Base-by-base conservation (phyloP, 2,329 filamentous ascomycete species). In the Fusarium nematophilum region DNA sequence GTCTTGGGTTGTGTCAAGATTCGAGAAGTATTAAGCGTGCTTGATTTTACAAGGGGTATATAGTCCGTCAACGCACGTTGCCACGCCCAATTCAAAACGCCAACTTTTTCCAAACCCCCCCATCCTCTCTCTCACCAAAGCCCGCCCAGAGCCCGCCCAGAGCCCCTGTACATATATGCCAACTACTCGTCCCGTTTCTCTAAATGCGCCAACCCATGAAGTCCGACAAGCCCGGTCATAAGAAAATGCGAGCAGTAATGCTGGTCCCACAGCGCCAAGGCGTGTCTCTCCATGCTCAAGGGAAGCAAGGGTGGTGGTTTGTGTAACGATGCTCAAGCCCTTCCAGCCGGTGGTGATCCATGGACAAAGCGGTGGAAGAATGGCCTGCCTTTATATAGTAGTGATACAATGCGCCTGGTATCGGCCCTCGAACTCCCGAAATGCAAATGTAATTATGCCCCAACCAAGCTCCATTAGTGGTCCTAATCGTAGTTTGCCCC, bases 401-500 rank as follows among this genome's bases (percentile, higher is more conserved):
- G 52, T 64, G 45, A 46, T 64, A 63, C 64, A 66, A 51, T 56
- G 45, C 63, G 63, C 60, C 57, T 59, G 53, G 49, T 56, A 61
- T 59, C 34, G 51, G 53, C 63, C 64, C 47, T 64, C 42, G 21
- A 62, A 66, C 64, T 66, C 64, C 59, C 47, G 38, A 62, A 66
- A 66, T 64, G 63, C 60, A 66, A 59, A 42, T 62, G 34, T 45
- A 38, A 54, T 66, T 65, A 60, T 52, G 52, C 42, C 59, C 55
- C 55, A 57, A 39, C 43, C 60, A 59, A 62, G 60, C 55, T 63
- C 60, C 60, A 63, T 63, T 63, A 62, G 55, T 63, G 59, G 46
- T 63, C 59, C 59, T 64, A 64, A 49, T 27, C 60, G 51, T 49
- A 60, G 50, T 38, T 47, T 60, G 58, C 50, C 52, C 29, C 57